A percentile compares a stretch with the other conserved stretches of the same genome.
Evolutionary conservation across 2,329 filamentous ascomycete species (phyloP).

Genomic region (Aurifilum marmelostoma): DNA sequence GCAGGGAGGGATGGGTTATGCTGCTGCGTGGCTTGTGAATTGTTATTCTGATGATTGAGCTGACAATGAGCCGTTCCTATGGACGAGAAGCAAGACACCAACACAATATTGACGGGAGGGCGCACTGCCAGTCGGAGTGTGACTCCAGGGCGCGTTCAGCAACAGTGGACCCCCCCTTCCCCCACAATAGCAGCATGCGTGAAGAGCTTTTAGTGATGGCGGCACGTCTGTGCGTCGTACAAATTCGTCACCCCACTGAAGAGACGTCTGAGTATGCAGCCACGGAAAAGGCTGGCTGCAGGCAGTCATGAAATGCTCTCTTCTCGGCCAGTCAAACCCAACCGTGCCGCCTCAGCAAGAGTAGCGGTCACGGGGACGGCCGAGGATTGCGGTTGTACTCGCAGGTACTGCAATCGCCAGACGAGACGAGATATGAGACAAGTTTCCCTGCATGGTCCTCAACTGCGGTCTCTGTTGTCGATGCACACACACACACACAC

Average conservation of each 20-base stretch:
- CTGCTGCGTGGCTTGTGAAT: background rate
- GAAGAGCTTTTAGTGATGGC: background rate
- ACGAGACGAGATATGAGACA: constrained; percentile 4
- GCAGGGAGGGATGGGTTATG: too few species aligned
- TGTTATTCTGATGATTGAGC: constrained; percentile 5
- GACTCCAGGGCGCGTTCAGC: background rate
- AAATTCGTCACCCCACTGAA: constrained; percentile 2
- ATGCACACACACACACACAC: too few species aligned
- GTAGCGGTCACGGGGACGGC: constrained; percentile 11
- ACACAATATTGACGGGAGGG: background rate
- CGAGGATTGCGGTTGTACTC: background rate
- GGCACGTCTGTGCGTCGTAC: constrained; percentile 2
- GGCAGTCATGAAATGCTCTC: background rate
- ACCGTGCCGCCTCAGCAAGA: constrained; percentile 1
- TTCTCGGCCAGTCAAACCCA: constrained; percentile 6
- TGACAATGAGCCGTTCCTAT: background rate
- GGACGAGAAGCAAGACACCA: background rate
- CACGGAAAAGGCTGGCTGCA: constrained; percentile 14
- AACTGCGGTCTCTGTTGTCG: background rate
- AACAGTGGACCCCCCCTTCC: background rate
- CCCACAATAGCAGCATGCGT: background rate
- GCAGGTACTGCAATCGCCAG: background rate
- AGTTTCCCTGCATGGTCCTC: background rate
- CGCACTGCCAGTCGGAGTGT: background rate
- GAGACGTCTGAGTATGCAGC: constrained; percentile 5